A percentile compares a stretch with the other conserved stretches of the same genome.
Conservation (phyloP, 176 grass and related monocot genomes). For the Bromus sterilis region DNA sequence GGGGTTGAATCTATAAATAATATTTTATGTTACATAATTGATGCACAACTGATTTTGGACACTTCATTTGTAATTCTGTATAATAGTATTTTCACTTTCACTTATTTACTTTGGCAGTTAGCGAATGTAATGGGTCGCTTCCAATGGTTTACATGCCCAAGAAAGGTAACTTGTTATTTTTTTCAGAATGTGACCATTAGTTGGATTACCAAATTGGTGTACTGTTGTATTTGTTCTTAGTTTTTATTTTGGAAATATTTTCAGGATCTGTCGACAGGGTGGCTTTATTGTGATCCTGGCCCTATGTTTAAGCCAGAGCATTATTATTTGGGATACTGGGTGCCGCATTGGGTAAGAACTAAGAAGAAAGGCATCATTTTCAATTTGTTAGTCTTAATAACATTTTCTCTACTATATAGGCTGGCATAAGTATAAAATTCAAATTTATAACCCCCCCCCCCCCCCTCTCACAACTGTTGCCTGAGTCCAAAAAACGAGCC, state of each 20-base stretch:
- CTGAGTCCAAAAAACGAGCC: not conserved
- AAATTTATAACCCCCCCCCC: not conserved
- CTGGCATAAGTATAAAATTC: not conserved
- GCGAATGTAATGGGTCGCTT: slow-evolving; percentile 81
- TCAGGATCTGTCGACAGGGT: slow-evolving; percentile 90
- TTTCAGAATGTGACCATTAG: not conserved
- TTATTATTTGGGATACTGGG: slow-evolving; percentile 45
- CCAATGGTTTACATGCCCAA: slow-evolving; percentile 89
- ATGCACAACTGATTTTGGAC: not conserved
- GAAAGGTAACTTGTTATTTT: slow-evolving; percentile 49
- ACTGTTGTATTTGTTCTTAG: slow-evolving; percentile 5
- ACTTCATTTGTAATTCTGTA: not conserved
- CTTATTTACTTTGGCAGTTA: slow-evolving; percentile 43
- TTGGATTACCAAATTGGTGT: not conserved
- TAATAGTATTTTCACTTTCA: not conserved
- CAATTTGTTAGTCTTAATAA: not conserved
- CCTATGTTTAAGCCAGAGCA: slow-evolving; percentile 85
- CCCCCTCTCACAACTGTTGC: not conserved
- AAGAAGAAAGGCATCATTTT: slow-evolving; percentile 19
- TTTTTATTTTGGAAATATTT: slow-evolving; percentile 11
- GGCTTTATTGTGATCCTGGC: slow-evolving; percentile 89
- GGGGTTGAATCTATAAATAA: not conserved
- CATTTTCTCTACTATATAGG: not conserved
- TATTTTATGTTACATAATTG: not conserved
- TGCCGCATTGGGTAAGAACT: slow-evolving; percentile 73